Evolutionary conservation across 352 stramenopile species (phyloP).

Genomic region (Blastocystis sp.): DNA sequence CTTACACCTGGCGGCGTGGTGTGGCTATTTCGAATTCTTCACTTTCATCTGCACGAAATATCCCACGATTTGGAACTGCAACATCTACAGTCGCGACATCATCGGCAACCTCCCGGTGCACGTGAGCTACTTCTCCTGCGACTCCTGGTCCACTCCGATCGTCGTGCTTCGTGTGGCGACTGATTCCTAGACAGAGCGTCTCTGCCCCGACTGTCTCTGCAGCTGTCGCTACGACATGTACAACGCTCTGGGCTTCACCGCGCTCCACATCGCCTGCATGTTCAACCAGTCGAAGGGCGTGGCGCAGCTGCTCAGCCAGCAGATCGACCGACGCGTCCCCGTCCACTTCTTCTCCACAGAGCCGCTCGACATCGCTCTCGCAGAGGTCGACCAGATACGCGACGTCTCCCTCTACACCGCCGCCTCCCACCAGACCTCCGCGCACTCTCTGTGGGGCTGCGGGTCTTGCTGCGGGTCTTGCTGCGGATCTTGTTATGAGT

Average conservation of each 20-base stretch:
- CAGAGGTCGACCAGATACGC: constrained; percentile 13
- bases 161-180: neutral
- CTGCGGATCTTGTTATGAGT: too few species aligned
- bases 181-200: neutral
- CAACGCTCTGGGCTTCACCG: neutral
- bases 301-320: neutral
- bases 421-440: neutral
- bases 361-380: neutral
- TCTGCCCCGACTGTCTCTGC: neutral
- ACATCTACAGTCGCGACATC: neutral
- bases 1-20: constrained; percentile 41
- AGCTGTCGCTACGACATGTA: neutral
- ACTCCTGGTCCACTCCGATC: neutral
- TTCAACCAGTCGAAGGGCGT: neutral
- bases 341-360: neutral
- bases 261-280: constrained; percentile 41
- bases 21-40: constrained; percentile 16
- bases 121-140: constrained; percentile 19
- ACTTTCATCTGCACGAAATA: neutral
- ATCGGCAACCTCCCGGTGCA: constrained; percentile 12
- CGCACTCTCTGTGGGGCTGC: neutral
- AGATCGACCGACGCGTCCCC: neutral
- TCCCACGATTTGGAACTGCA: neutral
- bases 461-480: neutral
- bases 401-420: neutral